Percentiles rank a stretch among this genome's conserved stretches.
These are phyloP conservation scores for Tolypocladium nubicola DNA, from an alignment of 2,329 filamentous ascomycete species.

Conservation along the genomic window DNA sequence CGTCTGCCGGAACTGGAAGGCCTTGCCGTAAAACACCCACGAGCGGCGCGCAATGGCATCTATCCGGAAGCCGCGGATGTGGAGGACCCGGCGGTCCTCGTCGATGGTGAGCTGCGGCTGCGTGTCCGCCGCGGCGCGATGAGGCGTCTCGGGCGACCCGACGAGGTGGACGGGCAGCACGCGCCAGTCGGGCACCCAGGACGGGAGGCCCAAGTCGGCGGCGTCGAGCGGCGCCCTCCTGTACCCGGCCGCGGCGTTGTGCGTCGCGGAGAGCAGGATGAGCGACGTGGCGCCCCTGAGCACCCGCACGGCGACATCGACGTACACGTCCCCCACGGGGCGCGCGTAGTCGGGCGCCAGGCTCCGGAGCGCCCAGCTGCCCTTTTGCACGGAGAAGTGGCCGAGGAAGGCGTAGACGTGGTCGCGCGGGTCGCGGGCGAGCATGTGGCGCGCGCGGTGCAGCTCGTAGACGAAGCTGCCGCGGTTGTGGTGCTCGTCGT, in stretches of 20 bases:
- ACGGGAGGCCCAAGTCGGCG: constrained; percentile 11
- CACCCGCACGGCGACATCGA: constrained; percentile 19
- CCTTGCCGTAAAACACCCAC: constrained; percentile 18
- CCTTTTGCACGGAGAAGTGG: constrained; percentile 18
- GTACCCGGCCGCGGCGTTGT: constrained; percentile 3
- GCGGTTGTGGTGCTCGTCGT: constrained; percentile 18
- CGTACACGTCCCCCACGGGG: constrained; percentile 19
- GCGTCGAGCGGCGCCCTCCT: not conserved
- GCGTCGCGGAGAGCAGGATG: constrained; percentile 18
- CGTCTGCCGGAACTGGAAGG: constrained; percentile 17
- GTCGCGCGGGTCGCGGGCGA: constrained; percentile 20
- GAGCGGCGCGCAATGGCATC: constrained; percentile 14
- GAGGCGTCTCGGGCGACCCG: constrained; percentile 18
- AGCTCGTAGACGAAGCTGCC: constrained; percentile 24
- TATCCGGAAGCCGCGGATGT: constrained; percentile 16
- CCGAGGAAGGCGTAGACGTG: constrained; percentile 25
- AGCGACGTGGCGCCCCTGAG: constrained; percentile 17
- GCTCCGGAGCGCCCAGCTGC: constrained; percentile 10
- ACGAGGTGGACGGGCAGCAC: constrained; percentile 20
- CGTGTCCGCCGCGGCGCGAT: constrained; percentile 16
- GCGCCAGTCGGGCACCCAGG: constrained; percentile 28
- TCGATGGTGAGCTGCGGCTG: constrained; percentile 17
- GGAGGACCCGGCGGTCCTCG: constrained; percentile 9
- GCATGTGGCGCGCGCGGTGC: constrained; percentile 21
- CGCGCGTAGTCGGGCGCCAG: constrained; percentile 18